These are phyloP conservation scores for Perkinsus chesapeaki DNA, from an alignment of 169 alveolate genomes.

Conservation along the genomic window DNA sequence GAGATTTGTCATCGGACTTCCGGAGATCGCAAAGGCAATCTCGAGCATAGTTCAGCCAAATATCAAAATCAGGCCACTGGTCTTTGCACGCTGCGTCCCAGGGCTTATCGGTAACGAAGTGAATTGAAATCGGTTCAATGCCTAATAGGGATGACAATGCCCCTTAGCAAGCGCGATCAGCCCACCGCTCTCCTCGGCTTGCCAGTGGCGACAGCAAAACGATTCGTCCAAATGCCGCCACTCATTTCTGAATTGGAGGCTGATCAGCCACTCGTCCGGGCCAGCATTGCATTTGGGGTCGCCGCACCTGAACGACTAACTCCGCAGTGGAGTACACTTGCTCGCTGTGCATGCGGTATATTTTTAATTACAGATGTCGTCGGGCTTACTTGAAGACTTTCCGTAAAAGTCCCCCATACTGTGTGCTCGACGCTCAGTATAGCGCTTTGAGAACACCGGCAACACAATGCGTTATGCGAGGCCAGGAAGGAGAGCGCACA, in stretches of 20 bases:
- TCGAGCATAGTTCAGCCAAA: neutral
- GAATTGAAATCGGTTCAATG: neutral
- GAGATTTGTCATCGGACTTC: neutral
- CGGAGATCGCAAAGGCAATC: neutral
- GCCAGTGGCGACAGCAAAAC: neutral
- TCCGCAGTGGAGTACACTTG: too few species aligned
- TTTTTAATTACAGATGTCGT: neutral
- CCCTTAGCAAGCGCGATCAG: too few species aligned
- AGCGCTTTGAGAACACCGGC: neutral
- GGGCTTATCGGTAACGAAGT: neutral
- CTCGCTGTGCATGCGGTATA: too few species aligned
- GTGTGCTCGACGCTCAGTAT: neutral
- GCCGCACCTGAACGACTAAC: neutral
- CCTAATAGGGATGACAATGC: neutral
- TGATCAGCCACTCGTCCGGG: neutral
- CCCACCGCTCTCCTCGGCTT: neutral
- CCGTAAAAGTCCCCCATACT: neutral
- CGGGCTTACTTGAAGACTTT: neutral
- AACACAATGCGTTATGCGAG: neutral
- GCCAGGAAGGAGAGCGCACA: neutral
- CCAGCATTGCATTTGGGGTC: neutral
- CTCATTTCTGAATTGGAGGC: neutral
- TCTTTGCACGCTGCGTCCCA: neutral
- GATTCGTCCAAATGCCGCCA: neutral
- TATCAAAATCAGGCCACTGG: neutral